Evolutionary conservation across 2,329 filamentous ascomycete genomes (phyloP).

Genomic region (Colletotrichum tamarilloi): DNA sequence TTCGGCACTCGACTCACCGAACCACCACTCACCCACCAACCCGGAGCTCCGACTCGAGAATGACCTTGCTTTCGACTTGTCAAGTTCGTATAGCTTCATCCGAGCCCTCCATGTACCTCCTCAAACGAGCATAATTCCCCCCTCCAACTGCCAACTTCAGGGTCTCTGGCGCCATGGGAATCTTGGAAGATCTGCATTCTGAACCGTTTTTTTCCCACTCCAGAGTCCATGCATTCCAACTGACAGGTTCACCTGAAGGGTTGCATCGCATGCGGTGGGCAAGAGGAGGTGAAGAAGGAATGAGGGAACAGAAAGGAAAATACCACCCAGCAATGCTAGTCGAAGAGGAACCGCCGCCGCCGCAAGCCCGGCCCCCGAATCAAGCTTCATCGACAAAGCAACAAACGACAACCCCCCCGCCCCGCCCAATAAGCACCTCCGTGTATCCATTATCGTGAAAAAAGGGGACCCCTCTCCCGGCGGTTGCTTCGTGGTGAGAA

Average conservation of each 20-base stretch:
- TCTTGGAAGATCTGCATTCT: constrained; percentile 35
- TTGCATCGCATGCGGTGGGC: constrained; percentile 21
- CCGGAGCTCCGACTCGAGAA: not conserved
- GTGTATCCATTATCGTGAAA: constrained; percentile 17
- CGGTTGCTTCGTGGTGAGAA: not conserved
- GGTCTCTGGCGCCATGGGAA: constrained; percentile 24
- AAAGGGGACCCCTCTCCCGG: not conserved
- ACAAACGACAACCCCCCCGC: constrained; percentile 11
- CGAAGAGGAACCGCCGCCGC: too few species aligned
- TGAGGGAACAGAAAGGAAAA: not conserved
- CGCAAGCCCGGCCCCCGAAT: not conserved
- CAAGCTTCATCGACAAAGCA: constrained; percentile 18
- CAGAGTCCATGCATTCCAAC: constrained; percentile 16
- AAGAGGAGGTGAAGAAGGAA: not conserved
- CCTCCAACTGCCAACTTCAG: constrained; percentile 28
- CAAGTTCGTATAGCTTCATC: constrained; percentile 22
- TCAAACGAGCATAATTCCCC: not conserved
- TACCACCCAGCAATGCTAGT: not conserved
- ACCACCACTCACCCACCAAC: not conserved
- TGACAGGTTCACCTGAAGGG: constrained; percentile 33
- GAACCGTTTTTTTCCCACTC: constrained; percentile 5
- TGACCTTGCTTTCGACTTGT: not conserved
- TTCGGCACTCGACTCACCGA: constrained; percentile 22
- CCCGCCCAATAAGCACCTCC: constrained; percentile 22
- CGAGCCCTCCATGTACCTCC: not conserved